phyloP scores from a whole-genome alignment of 306 rosid genomes.

The Ormosia semicastrata region DNA sequence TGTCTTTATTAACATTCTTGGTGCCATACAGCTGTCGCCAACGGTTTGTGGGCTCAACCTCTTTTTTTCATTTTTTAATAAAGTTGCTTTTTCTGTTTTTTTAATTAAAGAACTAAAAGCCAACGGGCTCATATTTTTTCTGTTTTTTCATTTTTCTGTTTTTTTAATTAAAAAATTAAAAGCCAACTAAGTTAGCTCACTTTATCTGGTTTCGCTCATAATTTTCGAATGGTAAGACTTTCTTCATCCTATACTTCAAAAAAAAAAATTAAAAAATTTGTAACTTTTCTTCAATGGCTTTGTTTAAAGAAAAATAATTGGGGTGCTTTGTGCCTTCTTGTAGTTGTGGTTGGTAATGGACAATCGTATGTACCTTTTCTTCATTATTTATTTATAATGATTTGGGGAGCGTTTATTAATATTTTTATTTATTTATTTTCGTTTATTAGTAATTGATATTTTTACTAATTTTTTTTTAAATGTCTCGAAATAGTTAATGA shows the following conservation, averaged over 20 bases:
- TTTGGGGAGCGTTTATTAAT: neutral
- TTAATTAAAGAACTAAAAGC: neutral
- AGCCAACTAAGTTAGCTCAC: no score
- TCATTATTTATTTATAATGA: neutral
- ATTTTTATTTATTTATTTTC: neutral
- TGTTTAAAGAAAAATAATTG: neutral
- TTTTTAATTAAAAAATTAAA: no score
- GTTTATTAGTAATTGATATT: neutral
- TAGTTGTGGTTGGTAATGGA: conserved; percentile 6
- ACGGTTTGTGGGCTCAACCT: conserved; percentile 31
- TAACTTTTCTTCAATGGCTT: neutral
- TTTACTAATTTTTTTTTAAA: no score
- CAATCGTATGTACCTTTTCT: neutral
- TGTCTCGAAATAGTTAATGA: no score
- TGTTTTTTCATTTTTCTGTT: no score
- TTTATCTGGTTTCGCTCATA: no score
- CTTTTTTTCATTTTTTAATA: neutral
- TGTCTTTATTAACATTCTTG: conserved; percentile 24
- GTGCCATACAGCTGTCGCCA: conserved; percentile 53
- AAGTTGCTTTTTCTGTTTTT: neutral
- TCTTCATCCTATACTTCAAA: no score
- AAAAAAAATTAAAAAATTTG: neutral
- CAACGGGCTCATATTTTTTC: no score
- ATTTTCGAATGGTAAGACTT: no score
- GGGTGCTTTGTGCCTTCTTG: neutral